Percentiles rank a stretch among this genome's conserved stretches.
Evolutionary conservation across 2,329 filamentous ascomycete species (phyloP).

Genomic region (Aspergillus caelatus): DNA sequence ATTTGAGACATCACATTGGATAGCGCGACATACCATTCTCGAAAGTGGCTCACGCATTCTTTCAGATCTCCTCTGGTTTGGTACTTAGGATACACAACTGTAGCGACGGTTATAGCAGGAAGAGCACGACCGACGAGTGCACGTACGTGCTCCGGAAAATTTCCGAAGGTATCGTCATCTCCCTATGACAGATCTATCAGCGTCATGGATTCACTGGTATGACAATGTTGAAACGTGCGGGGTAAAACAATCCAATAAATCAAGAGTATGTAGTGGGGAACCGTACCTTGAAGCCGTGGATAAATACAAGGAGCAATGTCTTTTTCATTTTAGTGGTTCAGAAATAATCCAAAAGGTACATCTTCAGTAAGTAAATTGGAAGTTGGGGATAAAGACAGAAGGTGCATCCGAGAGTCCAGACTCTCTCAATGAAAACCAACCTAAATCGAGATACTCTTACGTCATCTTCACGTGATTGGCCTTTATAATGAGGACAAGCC

Average conservation of each 20-base stretch:
- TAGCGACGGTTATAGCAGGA: slow-evolving; percentile 44
- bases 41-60: slow-evolving; percentile 48
- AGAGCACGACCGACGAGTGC: slow-evolving; percentile 46
- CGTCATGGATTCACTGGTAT: neutral
- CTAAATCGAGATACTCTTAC: slow-evolving; percentile 3
- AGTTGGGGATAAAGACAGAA: neutral
- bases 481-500: neutral
- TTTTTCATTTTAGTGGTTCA: slow-evolving; percentile 42
- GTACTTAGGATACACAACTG: slow-evolving; percentile 52
- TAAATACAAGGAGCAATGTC: slow-evolving; percentile 51
- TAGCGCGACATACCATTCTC: slow-evolving; percentile 48
- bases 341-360: neutral
- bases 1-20: neutral
- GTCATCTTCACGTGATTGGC: slow-evolving; percentile 13
- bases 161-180: slow-evolving; percentile 52
- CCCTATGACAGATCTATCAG: slow-evolving; percentile 38
- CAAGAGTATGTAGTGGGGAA: neutral
- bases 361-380: neutral
- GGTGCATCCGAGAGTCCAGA: slow-evolving; percentile 6
- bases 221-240: slow-evolving; percentile 1
- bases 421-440: slow-evolving; percentile 5
- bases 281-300: slow-evolving; percentile 53
- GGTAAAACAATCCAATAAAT: neutral
- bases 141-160: slow-evolving; percentile 49
- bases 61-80: slow-evolving; percentile 53